phyloP scores from a whole-genome alignment of 2,329 filamentous ascomycete genomes.

The Colletotrichum chrysophilum region DNA sequence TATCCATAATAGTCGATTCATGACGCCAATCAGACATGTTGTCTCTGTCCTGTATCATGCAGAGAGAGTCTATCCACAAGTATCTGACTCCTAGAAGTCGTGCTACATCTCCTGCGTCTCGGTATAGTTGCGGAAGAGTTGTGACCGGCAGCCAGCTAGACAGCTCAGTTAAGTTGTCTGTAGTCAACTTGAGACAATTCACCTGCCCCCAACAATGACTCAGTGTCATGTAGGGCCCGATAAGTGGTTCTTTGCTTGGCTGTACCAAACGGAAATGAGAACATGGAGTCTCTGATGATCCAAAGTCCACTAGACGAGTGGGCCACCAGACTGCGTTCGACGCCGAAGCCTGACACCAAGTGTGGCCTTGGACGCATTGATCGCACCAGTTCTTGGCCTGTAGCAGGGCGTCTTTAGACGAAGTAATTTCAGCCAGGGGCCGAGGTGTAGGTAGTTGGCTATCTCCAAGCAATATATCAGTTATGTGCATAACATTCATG shows the following conservation, averaged over 20 bases:
- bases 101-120: neutral
- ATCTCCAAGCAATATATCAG: no score
- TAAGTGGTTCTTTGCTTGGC: neutral
- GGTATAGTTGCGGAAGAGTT: slow-evolving; percentile 6
- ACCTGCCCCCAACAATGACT: slow-evolving; percentile 10
- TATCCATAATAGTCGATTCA: slow-evolving; percentile 22
- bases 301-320: neutral
- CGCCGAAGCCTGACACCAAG: neutral
- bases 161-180: neutral
- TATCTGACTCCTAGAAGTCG: neutral
- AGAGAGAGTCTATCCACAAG: slow-evolving; percentile 21
- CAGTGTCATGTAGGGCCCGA: neutral
- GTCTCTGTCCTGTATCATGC: slow-evolving; percentile 18
- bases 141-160: neutral
- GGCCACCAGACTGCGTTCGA: neutral
- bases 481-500: no score
- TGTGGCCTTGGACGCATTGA: neutral
- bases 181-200: neutral
- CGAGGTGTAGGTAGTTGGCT: no score
- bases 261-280: neutral
- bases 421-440: neutral
- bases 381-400: neutral
- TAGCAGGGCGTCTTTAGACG: neutral
- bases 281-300: neutral
- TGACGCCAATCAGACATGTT: slow-evolving; percentile 21